These are phyloP conservation scores for Cyclotella atomus DNA, from an alignment of 108 stramenopile genomes.

Conservation along the genomic window DNA sequence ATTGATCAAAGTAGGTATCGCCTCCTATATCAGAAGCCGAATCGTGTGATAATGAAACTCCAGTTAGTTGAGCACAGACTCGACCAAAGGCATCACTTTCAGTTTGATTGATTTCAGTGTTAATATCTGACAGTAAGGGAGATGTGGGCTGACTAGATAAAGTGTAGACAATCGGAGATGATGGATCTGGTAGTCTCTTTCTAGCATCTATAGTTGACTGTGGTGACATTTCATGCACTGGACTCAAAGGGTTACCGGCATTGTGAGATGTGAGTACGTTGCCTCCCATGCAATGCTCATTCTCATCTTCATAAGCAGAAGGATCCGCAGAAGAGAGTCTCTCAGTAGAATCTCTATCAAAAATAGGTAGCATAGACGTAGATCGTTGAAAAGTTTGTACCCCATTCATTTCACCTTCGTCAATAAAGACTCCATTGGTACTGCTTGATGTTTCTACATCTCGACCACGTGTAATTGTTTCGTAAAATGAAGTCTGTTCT, in stretches of 20 bases:
- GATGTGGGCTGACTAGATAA: constrained; percentile 4
- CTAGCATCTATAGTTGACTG: not conserved
- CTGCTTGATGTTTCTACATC: not conserved
- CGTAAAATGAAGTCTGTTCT: not conserved
- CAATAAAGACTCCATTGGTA: not conserved
- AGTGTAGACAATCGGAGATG: constrained; percentile 20
- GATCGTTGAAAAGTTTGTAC: not conserved
- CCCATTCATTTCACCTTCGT: not conserved
- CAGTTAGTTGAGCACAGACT: constrained; percentile 4
- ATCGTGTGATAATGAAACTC: constrained; percentile 13
- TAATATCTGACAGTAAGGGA: constrained; percentile 1
- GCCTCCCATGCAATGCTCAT: not conserved
- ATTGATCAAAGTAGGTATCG: constrained; percentile 38
- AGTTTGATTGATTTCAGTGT: not conserved
- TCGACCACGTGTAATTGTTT: not conserved
- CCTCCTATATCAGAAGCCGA: constrained; percentile 37
- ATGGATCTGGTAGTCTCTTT: not conserved
- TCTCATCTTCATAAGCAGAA: constrained; percentile 2
- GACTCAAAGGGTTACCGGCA: no score
- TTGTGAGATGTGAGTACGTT: no score
- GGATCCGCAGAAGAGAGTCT: constrained; percentile 1
- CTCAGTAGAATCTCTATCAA: not conserved
- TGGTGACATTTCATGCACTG: not conserved
- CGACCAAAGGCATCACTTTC: not conserved
- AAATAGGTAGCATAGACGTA: not conserved